Evolutionary conservation across 1,284 basidiomycete genomes (phyloP), one percentile per base, ranked within the genome.

Genomic region (Tilletiopsis washingtonensis): DNA sequence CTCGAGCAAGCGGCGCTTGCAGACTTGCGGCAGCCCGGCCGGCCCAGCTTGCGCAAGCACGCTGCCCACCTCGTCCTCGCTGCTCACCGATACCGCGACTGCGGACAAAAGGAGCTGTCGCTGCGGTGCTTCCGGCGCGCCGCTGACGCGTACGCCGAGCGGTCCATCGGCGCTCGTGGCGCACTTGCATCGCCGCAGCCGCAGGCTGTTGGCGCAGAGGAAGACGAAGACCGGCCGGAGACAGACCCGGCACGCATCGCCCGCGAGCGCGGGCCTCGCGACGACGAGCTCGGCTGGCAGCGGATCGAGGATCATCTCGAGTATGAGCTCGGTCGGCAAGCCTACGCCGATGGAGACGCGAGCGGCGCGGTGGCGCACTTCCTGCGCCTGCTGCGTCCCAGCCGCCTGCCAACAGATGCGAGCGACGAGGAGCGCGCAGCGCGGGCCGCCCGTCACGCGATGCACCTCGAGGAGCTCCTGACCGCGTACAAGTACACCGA

Each of bases 1-100:
- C 67, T 80, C 5, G 78, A 80, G 55, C 77, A 78, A 59, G 78
- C 79, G 0, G 79, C 78, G 0, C 42, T 74, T 1, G 69, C 75
- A 0, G 75, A 77, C 48, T 54, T 77, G 7, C 70, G 71, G 37
- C 65, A 61, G 3, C 19, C 46, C 27, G 61, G 73, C 48, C 65
- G 5, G 57, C 71, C 65, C 49, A 60, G 53, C 60, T 68, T 63
- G 40, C 56, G 79, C 23, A 73, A 76, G 53, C 76, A 74, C 36
- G 78, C 77, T 0, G 69, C 77, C 36, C 74, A 77, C 44, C 67
- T 79, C 46, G 71, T 77, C 29, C 72, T 77, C 61, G 78, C 79
- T 0, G 78, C 77, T 0, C 69, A 75, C 40, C 64, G 76, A 34
- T 81, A 78, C 54, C 77, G 79, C 57, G 76, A 76, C n/a, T 77